Evolutionary conservation across 768 basidiomycete species (phyloP), one percentile per base, ranked within the genome.

Genomic region (Ramaria sp.): DNA sequence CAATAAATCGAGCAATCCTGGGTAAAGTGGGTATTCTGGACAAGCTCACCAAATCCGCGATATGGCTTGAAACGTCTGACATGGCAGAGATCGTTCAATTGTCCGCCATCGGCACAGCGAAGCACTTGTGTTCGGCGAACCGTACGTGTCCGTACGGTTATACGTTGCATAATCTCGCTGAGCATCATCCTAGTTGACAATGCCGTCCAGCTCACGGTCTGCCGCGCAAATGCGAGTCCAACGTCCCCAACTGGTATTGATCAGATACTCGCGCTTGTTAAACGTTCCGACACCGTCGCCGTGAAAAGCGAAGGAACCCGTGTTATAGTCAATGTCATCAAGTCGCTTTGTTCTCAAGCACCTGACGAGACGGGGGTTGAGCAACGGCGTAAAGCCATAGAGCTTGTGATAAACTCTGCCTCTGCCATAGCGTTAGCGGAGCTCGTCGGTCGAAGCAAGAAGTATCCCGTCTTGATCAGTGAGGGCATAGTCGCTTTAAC

Each of bases 221-320:
- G 79, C 1, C 59, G 69, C 30, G 58, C 67, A 10, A 62, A 48
- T 58, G 52, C 61, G 47, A 62, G 65, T 2, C 43, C 67, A 1
- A 39, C 64, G n/a, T 60, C 61, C 16, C 60, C 70, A 1, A 79
- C 78, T 22, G 79, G 82, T 1, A 69, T 92, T 39, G 70, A 78
- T 4, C 81, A 81, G 56, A 77, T 98, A 43, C 72, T 96, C 30
- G 78, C 78, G 5, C 75, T 99, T 18, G 75, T 86, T 27, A 74
- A 76, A 48, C 83, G 91, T 39, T 85, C 91, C 5, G 86, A 94
- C 61, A 85, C 85, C 18, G 70, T 88, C 1, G 80, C 89, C 1
- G 73, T 94, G 34, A 86, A 85, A 67, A 92, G 87, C 63, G 95
- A 99, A 70, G 88, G 88, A 28, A 85, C 91, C 16, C 82, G 95